Evolutionary conservation across 805 yeast genomes (phyloP).

Genomic region (Saturnispora dispora): DNA sequence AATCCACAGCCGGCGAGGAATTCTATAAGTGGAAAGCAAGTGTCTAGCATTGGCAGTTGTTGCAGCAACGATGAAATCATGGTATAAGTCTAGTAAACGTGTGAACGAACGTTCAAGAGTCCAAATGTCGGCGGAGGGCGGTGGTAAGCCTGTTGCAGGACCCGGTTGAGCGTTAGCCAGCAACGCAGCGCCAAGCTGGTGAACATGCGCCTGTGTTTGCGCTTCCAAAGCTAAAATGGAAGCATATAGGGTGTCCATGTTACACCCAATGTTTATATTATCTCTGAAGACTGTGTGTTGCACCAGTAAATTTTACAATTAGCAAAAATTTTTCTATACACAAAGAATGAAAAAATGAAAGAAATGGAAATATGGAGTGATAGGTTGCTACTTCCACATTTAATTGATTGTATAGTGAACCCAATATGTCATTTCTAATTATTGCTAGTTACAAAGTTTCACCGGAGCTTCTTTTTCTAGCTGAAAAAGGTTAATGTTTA

Average conservation of each 20-base stretch:
- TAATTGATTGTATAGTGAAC: neutral
- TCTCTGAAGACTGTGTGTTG: neutral
- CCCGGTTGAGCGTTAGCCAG: constrained; percentile 1
- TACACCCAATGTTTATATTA: neutral
- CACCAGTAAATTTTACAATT: neutral
- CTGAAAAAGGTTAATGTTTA: neutral
- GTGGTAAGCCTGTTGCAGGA: neutral
- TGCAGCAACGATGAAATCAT: constrained; percentile 39
- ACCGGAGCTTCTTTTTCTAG: neutral
- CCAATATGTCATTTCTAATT: too few relatives aligned
- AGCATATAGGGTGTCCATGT: neutral
- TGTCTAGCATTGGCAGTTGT: constrained; percentile 53
- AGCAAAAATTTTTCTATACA: neutral
- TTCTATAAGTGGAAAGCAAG: constrained; percentile 66
- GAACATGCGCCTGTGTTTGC: constrained; percentile 1
- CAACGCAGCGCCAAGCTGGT: constrained; percentile 1
- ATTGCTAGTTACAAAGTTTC: neutral
- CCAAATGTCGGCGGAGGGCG: constrained; percentile 44
- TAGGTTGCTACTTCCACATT: neutral
- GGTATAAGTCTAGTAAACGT: constrained; percentile 58
- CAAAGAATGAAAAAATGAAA: neutral
- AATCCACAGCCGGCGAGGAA: constrained; percentile 76
- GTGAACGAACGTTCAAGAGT: constrained; percentile 59
- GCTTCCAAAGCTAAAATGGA: neutral
- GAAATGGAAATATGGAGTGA: neutral